These are phyloP conservation scores for Verticillium isaacii DNA, from an alignment of 2,329 filamentous ascomycete species.

Conservation along the genomic window DNA sequence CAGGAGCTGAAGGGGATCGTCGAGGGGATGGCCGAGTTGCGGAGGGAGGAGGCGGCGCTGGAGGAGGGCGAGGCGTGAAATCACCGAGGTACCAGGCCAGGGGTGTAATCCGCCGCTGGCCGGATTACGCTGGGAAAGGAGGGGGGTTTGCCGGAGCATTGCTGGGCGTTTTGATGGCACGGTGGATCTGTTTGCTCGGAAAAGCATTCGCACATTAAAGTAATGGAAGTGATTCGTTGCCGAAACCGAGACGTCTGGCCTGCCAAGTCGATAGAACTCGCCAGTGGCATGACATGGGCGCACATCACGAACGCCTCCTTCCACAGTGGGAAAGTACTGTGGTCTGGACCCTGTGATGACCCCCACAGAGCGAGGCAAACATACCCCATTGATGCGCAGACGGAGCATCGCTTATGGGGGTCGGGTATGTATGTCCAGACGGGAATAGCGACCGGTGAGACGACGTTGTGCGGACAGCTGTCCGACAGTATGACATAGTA, in stretches of 20 bases:
- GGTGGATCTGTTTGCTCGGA: background rate
- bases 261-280: background rate
- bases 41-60: constrained; percentile 25
- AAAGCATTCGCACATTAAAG: background rate
- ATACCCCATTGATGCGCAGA: background rate
- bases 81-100: background rate
- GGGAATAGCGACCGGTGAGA: background rate
- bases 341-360: background rate
- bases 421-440: background rate
- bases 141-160: background rate
- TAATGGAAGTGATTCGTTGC: background rate
- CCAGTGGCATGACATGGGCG: background rate
- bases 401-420: background rate
- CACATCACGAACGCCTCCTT: background rate
- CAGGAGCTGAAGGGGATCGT: constrained; percentile 27
- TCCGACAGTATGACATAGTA: background rate
- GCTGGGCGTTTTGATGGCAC: background rate
- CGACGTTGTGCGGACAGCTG: background rate
- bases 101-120: background rate
- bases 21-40: constrained; percentile 29
- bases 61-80: constrained; percentile 14
- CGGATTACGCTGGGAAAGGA: background rate
- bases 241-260: background rate
- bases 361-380: background rate
- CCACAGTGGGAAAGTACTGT: background rate